Evolutionary conservation across 768 basidiomycete species (phyloP).

Genomic region (Lactifluus volemus): DNA sequence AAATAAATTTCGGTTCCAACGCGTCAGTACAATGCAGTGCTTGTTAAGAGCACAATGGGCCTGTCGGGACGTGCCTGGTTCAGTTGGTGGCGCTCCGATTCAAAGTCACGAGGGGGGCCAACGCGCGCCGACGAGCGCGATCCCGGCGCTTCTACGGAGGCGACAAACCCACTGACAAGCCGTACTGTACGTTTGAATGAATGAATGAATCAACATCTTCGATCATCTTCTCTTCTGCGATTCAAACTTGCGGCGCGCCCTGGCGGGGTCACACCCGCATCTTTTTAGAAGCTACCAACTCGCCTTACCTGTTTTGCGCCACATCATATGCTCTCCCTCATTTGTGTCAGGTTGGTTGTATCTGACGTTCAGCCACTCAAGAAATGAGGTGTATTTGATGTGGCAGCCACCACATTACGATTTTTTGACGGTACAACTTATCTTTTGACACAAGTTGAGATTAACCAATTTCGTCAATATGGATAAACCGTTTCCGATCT

Average conservation of each 20-base stretch:
- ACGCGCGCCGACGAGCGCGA: not conserved
- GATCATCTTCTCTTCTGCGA: not conserved
- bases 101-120: constrained; percentile 1
- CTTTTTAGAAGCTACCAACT: constrained; percentile 6
- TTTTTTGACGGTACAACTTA: not conserved
- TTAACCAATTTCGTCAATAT: not conserved
- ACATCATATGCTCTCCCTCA: constrained; percentile 11
- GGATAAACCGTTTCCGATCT: constrained; percentile 9
- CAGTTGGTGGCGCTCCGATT: not conserved
- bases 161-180: not conserved
- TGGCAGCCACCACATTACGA: not conserved
- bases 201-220: not conserved
- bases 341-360: no score
- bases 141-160: constrained; percentile 9
- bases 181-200: not conserved
- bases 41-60: constrained; percentile 1
- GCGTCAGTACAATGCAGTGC: not conserved
- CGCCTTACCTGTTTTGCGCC: constrained; percentile 3
- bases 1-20: constrained; percentile 6
- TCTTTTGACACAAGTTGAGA: not conserved
- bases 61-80: constrained; percentile 6
- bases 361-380: not conserved
- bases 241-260: not conserved
- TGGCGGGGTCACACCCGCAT: not conserved
- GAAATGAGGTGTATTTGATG: not conserved